Conservation (phyloP, 768 basidiomycete species). For the Boletus vermiculosoides region DNA sequence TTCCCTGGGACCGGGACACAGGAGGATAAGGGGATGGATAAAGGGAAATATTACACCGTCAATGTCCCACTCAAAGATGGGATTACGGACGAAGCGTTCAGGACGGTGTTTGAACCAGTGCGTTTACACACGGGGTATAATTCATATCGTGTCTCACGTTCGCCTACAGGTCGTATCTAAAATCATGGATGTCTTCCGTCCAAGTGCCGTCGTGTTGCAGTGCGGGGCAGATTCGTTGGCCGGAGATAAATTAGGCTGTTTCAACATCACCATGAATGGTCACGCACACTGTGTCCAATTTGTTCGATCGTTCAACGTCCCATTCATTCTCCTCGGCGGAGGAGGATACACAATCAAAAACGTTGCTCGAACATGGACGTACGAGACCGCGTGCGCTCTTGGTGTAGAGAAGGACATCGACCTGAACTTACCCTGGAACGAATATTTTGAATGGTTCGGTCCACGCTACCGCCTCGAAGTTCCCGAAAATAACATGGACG, state of each 20-base stretch:
- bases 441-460: conserved; percentile 97
- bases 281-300: conserved; percentile 91
- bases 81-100: conserved; percentile 85
- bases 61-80: conserved; percentile 96
- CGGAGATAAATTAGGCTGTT: conserved; percentile 93
- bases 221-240: conserved; percentile 96
- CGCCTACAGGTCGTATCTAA: conserved; percentile 66
- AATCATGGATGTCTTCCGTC: conserved; percentile 85
- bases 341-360: conserved; percentile 98
- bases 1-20: conserved; percentile 81
- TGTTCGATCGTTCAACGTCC: conserved; percentile 77
- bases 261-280: conserved; percentile 94
- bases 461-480: conserved; percentile 94
- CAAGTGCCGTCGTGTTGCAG: conserved; percentile 86
- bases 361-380: conserved; percentile 92
- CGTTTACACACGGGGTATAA: conserved; percentile 23
- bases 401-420: conserved; percentile 79
- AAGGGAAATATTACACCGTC: conserved; percentile 83
- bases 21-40: conserved; percentile 79
- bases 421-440: conserved; percentile 77
- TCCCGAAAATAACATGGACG: conserved; percentile 90
- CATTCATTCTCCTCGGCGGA: conserved; percentile 89
- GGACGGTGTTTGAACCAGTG: conserved; percentile 90
- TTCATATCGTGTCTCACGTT: neutral
- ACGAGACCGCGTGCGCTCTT: conserved; percentile 94